Percentiles rank a stretch among this genome's conserved stretches.
phyloP scores from a whole-genome alignment of 208 protist genomes.

The Porcisia hertigi region DNA sequence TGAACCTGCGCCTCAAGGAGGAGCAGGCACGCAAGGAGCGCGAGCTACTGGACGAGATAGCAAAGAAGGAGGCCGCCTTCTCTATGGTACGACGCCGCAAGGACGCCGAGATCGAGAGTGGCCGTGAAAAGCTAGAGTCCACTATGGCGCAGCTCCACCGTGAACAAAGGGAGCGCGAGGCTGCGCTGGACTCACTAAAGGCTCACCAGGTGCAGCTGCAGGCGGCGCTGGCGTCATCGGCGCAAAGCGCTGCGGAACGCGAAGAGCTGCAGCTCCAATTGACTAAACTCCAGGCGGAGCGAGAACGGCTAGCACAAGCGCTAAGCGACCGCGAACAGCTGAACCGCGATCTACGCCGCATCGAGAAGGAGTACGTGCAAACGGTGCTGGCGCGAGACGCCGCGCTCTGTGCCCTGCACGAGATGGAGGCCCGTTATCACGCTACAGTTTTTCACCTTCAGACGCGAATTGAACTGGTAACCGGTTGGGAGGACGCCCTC shows the following conservation, averaged over 20 bases:
- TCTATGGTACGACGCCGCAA: no score
- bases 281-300: neutral
- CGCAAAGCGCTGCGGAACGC: constrained; percentile 10
- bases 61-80: no score
- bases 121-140: no score
- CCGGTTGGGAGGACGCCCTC: constrained; percentile 5
- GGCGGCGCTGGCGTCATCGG: constrained; percentile 12
- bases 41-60: no score
- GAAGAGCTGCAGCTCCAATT: neutral
- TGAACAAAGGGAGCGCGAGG: no score
- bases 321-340: neutral
- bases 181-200: no score
- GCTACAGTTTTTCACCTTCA: constrained; percentile 4
- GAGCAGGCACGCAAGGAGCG: no score
- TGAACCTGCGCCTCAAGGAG: no score
- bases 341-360: neutral
- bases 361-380: neutral
- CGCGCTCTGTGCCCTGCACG: constrained; percentile 12
- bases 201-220: no score
- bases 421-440: constrained; percentile 33
- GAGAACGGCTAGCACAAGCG: neutral
- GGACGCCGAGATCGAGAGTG: no score
- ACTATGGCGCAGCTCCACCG: no score
- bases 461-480: neutral
- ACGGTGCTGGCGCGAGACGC: neutral